Evolutionary conservation across 2,329 filamentous ascomycete species (phyloP).

Genomic region (Myriosclerotinia duriaeana): DNA sequence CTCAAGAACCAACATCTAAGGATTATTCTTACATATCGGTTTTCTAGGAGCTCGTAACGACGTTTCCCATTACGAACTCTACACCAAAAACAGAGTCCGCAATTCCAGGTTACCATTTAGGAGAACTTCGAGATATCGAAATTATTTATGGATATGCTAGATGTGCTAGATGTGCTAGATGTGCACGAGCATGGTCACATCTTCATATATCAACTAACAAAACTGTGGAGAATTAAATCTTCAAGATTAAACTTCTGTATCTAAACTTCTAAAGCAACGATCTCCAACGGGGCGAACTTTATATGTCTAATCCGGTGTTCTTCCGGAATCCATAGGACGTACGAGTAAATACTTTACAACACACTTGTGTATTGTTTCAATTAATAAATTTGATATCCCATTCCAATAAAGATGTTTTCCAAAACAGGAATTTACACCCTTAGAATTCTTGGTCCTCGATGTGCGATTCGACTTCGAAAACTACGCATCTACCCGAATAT

Average conservation of each 20-base stretch:
- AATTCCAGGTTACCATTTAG: conserved; percentile 6
- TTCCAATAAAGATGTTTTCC: background rate
- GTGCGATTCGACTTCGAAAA: conserved; percentile 20
- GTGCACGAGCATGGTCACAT: background rate
- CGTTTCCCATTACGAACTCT: background rate
- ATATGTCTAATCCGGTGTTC: background rate
- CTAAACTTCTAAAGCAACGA: background rate
- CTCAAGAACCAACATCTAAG: background rate
- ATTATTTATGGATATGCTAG: conserved; percentile 1
- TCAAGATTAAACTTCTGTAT: conserved; percentile 4
- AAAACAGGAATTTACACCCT: background rate
- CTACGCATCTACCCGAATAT: conserved; percentile 14
- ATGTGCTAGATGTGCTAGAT: background rate
- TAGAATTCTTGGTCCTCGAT: conserved; percentile 1
- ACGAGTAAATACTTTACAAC: background rate
- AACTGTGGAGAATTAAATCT: conserved; percentile 2
- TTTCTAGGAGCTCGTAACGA: conserved; percentile 7
- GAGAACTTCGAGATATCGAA: background rate
- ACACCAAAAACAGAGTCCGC: background rate
- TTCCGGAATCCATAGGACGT: background rate
- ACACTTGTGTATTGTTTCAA: conserved; percentile 2
- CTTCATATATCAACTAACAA: background rate
- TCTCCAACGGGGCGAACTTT: conserved; percentile 1
- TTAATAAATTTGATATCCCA: background rate
- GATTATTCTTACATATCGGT: background rate